Percentiles rank a stretch among this genome's conserved stretches.
Conservation (phyloP, 768 basidiomycete species). For the Psilocybe sp. region DNA sequence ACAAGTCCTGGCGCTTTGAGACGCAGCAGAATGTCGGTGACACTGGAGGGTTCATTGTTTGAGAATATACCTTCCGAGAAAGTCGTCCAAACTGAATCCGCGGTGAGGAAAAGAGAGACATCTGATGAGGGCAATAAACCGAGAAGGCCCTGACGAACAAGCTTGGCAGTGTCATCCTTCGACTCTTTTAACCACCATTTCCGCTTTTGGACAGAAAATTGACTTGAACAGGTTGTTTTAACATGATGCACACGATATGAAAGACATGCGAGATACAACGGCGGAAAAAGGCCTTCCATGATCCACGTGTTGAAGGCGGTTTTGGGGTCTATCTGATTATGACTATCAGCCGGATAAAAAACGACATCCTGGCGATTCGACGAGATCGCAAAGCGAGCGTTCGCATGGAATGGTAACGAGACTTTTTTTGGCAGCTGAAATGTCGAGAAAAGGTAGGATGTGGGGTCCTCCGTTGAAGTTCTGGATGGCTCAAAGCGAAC, state of each 20-base stretch:
- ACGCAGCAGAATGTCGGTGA: constrained; percentile 17
- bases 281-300: constrained; percentile 30
- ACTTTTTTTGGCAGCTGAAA: constrained; percentile 37
- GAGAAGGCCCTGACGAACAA: constrained; percentile 19
- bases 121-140: neutral
- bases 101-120: constrained; percentile 8
- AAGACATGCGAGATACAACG: constrained; percentile 28
- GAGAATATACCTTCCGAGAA: constrained; percentile 18
- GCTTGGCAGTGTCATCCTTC: constrained; percentile 10
- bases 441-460: constrained; percentile 34
- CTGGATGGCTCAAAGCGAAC: neutral
- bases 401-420: constrained; percentile 41
- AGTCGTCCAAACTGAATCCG: neutral
- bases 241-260: neutral
- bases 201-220: neutral
- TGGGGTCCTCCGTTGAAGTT: neutral
- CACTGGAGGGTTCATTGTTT: constrained; percentile 10
- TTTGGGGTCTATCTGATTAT: constrained; percentile 17
- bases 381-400: constrained; percentile 42
- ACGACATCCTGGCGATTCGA: constrained; percentile 39
- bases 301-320: constrained; percentile 42
- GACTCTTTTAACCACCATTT: constrained; percentile 8
- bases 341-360: constrained; percentile 30
- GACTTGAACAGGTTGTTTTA: too few relatives aligned
- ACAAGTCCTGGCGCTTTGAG: constrained; percentile 17